A percentile compares a stretch with the other conserved stretches of the same genome.
Conservation (phyloP, 2,329 filamentous ascomycete species). For the Penicillium decumbens region DNA sequence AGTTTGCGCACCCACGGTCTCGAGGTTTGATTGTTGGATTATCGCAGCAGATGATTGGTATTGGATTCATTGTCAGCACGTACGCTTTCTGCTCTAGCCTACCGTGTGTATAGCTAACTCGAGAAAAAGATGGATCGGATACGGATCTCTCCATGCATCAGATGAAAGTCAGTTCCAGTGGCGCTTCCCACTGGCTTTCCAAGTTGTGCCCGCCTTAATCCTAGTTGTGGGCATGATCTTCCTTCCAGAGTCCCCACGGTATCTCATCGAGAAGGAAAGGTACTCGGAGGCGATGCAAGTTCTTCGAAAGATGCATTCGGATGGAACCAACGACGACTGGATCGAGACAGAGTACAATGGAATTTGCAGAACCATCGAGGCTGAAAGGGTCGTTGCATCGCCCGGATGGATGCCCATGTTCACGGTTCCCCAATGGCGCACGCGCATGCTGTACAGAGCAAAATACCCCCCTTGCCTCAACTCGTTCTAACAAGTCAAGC, state of each 20-base stretch:
- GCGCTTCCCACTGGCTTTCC: constrained; percentile 34
- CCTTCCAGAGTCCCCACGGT: constrained; percentile 35
- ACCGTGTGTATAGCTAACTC: neutral
- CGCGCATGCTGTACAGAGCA: constrained; percentile 47
- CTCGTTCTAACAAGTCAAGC: neutral
- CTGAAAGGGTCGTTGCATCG: constrained; percentile 53
- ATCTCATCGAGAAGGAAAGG: constrained; percentile 41
- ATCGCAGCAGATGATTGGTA: constrained; percentile 44
- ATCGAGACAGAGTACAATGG: constrained; percentile 43
- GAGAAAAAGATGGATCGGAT: constrained; percentile 44
- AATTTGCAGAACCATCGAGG: constrained; percentile 50
- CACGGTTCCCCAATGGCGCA: constrained; percentile 50
- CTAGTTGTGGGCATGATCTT: constrained; percentile 34
- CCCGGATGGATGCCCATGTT: constrained; percentile 39
- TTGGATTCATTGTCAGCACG: constrained; percentile 45
- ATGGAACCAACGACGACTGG: constrained; percentile 54
- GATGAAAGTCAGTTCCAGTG: constrained; percentile 32
- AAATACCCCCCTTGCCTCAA: neutral
- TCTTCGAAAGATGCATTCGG: constrained; percentile 52
- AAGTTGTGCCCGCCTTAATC: constrained; percentile 40
- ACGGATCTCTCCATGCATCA: constrained; percentile 41
- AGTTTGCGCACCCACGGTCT: constrained; percentile 56
- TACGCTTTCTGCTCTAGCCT: constrained; percentile 13
- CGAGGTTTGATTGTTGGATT: constrained; percentile 49
- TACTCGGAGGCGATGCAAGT: constrained; percentile 48